These are phyloP conservation scores for Trichoderma sp. DNA, from an alignment of 2,329 filamentous ascomycete species.

Conservation along the genomic window DNA sequence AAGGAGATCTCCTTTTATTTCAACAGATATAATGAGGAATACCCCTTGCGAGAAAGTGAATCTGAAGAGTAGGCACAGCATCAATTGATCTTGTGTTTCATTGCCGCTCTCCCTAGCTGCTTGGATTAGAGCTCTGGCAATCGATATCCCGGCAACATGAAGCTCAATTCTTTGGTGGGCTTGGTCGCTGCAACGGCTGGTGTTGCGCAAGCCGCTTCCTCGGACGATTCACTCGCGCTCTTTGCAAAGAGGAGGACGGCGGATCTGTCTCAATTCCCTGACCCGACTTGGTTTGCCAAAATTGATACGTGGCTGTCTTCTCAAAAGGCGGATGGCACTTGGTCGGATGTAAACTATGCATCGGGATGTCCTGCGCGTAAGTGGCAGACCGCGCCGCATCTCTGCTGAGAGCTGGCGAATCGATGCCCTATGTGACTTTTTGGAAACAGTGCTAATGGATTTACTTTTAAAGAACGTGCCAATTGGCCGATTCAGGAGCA, in stretches of 20 bases:
- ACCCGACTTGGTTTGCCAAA: slow-evolving; percentile 24
- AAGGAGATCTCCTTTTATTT: slow-evolving; percentile 7
- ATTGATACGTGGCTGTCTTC: slow-evolving; percentile 23
- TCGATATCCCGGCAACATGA: not conserved
- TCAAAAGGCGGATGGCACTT: slow-evolving; percentile 26
- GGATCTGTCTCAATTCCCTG: slow-evolving; percentile 26
- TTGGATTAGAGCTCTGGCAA: not conserved
- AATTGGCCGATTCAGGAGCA: slow-evolving; percentile 29
- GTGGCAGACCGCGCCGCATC: not conserved
- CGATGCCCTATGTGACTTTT: too few species aligned
- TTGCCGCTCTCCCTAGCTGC: not conserved
- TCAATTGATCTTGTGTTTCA: not conserved
- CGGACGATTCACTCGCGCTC: slow-evolving; percentile 21
- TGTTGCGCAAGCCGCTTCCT: slow-evolving; percentile 2
- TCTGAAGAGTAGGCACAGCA: not conserved
- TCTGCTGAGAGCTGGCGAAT: not conserved
- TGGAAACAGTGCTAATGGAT: not conserved
- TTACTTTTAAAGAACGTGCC: slow-evolving; percentile 22
- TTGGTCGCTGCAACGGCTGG: not conserved
- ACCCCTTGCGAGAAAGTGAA: not conserved
- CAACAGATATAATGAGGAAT: slow-evolving; percentile 1
- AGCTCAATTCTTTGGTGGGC: slow-evolving; percentile 1
- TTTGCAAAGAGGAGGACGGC: slow-evolving; percentile 23
- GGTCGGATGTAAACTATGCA: slow-evolving; percentile 27
- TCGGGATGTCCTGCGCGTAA: slow-evolving; percentile 27